phyloP scores from a whole-genome alignment of 306 rosid species.

The Sindora glabra region DNA sequence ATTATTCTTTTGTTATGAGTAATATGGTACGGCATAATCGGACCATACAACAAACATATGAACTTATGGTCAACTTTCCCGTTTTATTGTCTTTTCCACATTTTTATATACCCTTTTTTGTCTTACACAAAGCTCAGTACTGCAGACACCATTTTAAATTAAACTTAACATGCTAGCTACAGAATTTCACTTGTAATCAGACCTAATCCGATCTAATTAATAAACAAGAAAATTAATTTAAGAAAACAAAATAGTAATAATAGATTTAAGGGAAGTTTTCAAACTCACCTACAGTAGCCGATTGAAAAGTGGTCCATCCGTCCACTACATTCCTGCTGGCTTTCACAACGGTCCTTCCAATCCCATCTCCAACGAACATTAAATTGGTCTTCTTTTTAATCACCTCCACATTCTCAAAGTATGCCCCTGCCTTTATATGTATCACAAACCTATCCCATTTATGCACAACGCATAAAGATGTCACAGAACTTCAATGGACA shows the following conservation, averaged over 20 bases:
- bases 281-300: slow-evolving; percentile 79
- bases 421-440: slow-evolving; percentile 66
- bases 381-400: slow-evolving; percentile 52
- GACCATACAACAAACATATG: too few relatives aligned
- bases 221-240: too few relatives aligned
- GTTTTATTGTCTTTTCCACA: slow-evolving; percentile 3
- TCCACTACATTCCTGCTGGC: slow-evolving; percentile 66
- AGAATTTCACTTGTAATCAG: slow-evolving; percentile 4
- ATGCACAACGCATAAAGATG: too few relatives aligned
- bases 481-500: too few relatives aligned
- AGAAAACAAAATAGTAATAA: not conserved
- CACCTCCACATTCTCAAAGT: slow-evolving; percentile 86
- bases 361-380: slow-evolving; percentile 85
- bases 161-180: too few relatives aligned
- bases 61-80: not conserved
- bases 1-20: too few relatives aligned
- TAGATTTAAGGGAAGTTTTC: not conserved
- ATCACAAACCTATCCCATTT: slow-evolving; percentile 69
- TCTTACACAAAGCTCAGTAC: too few relatives aligned
- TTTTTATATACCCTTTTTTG: not conserved
- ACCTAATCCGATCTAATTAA: not conserved
- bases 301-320: slow-evolving; percentile 87
- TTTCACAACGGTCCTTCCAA: slow-evolving; percentile 69
- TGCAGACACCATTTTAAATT: too few relatives aligned
- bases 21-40: too few relatives aligned